Evolutionary conservation across 345 rosid species (phyloP), one percentile per base, ranked within the genome.

Genomic region (Camelina laxa): DNA sequence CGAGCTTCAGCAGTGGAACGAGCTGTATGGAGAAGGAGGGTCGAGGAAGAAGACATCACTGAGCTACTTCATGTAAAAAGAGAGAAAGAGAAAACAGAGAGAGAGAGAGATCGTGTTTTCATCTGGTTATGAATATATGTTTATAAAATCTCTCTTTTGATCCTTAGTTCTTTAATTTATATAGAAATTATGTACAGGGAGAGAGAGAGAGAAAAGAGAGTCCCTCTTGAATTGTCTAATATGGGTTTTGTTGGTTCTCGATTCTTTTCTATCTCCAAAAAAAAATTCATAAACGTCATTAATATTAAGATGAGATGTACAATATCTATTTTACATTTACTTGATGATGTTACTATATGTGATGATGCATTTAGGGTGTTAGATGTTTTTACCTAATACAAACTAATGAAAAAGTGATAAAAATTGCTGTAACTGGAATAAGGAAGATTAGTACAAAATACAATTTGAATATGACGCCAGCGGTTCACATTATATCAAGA

Each of bases 21-120:
- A 95, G 59, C 73, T 95, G 10, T 95, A 95, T 14, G 99, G 99
- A 41, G 99, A 95, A 82, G 99, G 99, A 47, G 97, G 99, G 2
- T 89, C 99, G 1, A 92, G 98, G 79, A 95, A 90, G 86, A 92
- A 82, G 85, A 83, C 69, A 30, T 86, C 97, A 30, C 87, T 90
- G 0, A 95, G 99, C 86, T 95, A 95, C 80, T 95, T 92, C 81
- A 92, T 95, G 99, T 95, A 92, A 81, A 74, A 66, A 41, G 33
- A 33, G 9, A 38, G 41, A 10, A 38, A 3, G 12, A 38, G 41
- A 72, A 15, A 71, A 39, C 35, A 69, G 42, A 66, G 65, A 57
- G 13, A 39, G 22, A 69, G 42, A 66, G 65, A 57, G 13, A 45
- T 20, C 35, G 22, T 51, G 49, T 54, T 39, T 59, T 58, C 10